Base-by-base conservation (phyloP, 2,329 filamentous ascomycete genomes). In the Thielaviopsis musarum region DNA sequence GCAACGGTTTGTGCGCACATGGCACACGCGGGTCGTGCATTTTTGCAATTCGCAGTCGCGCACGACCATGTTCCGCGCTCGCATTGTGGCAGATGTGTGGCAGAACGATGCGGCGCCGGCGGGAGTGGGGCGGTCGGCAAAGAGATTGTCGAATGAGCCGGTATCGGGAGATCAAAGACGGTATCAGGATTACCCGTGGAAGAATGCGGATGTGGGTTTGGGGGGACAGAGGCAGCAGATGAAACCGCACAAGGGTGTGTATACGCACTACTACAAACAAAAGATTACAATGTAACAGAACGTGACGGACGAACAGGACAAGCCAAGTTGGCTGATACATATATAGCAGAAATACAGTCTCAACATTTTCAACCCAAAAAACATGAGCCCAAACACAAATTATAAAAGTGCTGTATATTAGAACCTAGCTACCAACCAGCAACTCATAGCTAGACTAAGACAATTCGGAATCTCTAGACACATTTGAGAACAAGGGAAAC, bases 1-100 rank as follows among this genome's bases (percentile, higher is more conserved):
- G 1, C 66, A 70, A 62, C 67, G 72, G 15, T 74, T 75, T 60
- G 69, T 73, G 52, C 69, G 72, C n/a, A 63, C 63, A 55, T 75
- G 73, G 73, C 73, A 75, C 58, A 66, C 68, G 56, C 69, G 69
- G 26, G 66, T 28, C 22, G 54, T 63, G 10, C 21, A 51, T 17
- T 57, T 63, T 53, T 52, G 54, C 45, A 61, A 61, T 22, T 57
- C 62, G 19, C 49, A 52, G 57, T 34, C 51, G 24, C 58, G 63
- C 13, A 56, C 45, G 5, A 61, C 55, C 12, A 26, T 54, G 52
- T 56, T 64, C 38, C 56, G 34, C 17, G 60, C 57, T 13, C 56
- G 57, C 22, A 34, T 61, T 12, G 30, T 61, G 17, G 59, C 54
- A 1, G 53, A 56, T 5, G 57, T 61, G 22, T 61, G 60, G 60